These are phyloP conservation scores for Nakaseomyces nivariensis DNA, from an alignment of 1,139 yeast genomes.

Conservation along the genomic window DNA sequence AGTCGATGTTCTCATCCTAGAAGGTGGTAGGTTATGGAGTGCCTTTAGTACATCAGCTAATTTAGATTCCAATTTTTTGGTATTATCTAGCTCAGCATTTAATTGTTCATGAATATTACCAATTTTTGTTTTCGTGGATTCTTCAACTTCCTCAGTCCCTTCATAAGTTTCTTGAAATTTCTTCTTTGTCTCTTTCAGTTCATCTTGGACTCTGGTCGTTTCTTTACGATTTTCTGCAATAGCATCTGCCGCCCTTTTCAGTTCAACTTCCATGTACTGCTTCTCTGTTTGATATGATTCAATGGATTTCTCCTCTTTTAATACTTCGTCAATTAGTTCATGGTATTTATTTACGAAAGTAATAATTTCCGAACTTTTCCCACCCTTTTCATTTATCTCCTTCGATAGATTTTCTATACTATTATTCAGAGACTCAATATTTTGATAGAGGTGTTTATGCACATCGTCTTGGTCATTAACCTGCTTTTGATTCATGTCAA, in stretches of 20 bases:
- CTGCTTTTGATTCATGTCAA: not conserved
- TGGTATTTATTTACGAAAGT: constrained; percentile 32
- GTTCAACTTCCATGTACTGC: constrained; percentile 57
- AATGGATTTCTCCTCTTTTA: constrained; percentile 32
- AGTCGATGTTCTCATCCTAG: constrained; percentile 18
- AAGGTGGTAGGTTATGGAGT: constrained; percentile 16
- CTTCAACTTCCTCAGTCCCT: not conserved
- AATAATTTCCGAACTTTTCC: constrained; percentile 18
- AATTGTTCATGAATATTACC: constrained; percentile 25
- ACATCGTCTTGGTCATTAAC: not conserved
- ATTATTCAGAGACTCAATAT: constrained; percentile 32
- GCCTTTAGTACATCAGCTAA: constrained; percentile 12
- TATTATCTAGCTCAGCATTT: constrained; percentile 17
- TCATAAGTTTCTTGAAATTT: not conserved
- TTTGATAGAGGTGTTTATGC: not conserved
- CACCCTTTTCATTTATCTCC: constrained; percentile 22
- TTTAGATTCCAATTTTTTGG: constrained; percentile 12
- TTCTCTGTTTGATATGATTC: constrained; percentile 43
- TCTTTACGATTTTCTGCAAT: constrained; percentile 39
- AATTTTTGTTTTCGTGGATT: constrained; percentile 15
- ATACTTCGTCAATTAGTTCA: constrained; percentile 34
- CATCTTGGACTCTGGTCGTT: constrained; percentile 19
- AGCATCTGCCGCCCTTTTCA: constrained; percentile 48
- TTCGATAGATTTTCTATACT: constrained; percentile 25
- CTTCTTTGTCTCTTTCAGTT: constrained; percentile 16